Percentiles rank a stretch among this genome's conserved stretches.
phyloP scores from a whole-genome alignment of 768 basidiomycete species.

The Termitomyces sp. region DNA sequence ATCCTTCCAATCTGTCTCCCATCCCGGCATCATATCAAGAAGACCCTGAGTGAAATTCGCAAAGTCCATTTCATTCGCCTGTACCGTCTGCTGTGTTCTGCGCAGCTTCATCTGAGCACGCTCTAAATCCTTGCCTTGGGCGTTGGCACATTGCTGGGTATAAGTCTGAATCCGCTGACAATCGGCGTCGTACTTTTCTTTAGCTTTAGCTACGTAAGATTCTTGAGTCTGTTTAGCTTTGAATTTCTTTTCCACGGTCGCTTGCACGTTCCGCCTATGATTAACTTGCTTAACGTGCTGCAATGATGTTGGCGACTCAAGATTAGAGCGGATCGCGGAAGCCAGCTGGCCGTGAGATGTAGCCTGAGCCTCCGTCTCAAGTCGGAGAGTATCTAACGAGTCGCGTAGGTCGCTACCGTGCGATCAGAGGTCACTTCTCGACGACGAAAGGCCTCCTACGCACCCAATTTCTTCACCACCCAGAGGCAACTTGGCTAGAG shows the following conservation, averaged over 20 bases:
- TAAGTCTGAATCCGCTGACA: conserved; percentile 87
- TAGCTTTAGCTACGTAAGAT: conserved; percentile 78
- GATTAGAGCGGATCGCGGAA: conserved; percentile 62
- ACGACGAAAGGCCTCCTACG: conserved; percentile 22
- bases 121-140: conserved; percentile 87
- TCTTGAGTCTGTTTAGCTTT: conserved; percentile 86
- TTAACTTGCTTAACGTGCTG: conserved; percentile 65
- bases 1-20: conserved; percentile 92
- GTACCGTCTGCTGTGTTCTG: conserved; percentile 81
- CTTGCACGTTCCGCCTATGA: conserved; percentile 67
- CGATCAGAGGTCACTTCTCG: conserved; percentile 3
- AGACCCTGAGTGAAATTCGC: conserved; percentile 74
- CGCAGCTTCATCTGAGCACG: conserved; percentile 82
- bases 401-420: conserved; percentile 69
- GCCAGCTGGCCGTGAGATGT: conserved; percentile 70
- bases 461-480: conserved; percentile 94
- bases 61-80: conserved; percentile 89
- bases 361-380: conserved; percentile 82
- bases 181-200: conserved; percentile 87
- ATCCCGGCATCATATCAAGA: conserved; percentile 68
- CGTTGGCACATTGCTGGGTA: conserved; percentile 78
- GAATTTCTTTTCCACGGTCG: conserved; percentile 81
- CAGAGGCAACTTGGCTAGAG: conserved; percentile 71
- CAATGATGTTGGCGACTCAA: conserved; percentile 61
- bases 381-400: conserved; percentile 73